phyloP scores from a whole-genome alignment of 495 filamentous ascomycete species.

The Polyplosphaeria fusca region DNA sequence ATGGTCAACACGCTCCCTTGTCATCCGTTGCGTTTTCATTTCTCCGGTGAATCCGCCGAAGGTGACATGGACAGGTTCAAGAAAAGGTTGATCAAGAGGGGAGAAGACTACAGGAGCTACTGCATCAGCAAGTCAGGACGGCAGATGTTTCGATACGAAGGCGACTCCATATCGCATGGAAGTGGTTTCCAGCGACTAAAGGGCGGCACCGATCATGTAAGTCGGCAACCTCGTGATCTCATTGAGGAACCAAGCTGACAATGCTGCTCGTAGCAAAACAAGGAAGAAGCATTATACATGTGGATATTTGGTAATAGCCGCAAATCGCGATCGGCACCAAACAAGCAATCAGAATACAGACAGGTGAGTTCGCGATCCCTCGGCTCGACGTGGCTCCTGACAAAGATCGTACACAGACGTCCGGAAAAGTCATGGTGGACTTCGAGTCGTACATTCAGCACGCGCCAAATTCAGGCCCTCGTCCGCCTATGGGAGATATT shows the following conservation, averaged over 20 bases:
- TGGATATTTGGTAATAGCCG: not conserved
- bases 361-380: no score
- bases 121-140: not conserved
- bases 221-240: not conserved
- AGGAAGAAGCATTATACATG: not conserved
- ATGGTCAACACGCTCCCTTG: not conserved
- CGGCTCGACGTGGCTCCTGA: no score
- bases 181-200: constrained; percentile 10
- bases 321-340: not conserved
- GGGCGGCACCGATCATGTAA: not conserved
- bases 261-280: not conserved
- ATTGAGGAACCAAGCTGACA: no score
- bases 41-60: no score
- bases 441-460: constrained; percentile 8
- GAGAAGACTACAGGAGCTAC: not conserved
- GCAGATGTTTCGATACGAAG: constrained; percentile 2
- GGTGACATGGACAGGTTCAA: no score
- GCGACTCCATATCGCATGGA: constrained; percentile 1
- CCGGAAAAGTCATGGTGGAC: constrained; percentile 1
- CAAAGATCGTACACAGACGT: no score
- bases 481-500: constrained; percentile 1
- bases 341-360: not conserved
- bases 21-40: not conserved
- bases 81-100: not conserved
- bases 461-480: not conserved